Conservation (phyloP, 768 basidiomycete genomes). For the Hortiboletus campestris region DNA sequence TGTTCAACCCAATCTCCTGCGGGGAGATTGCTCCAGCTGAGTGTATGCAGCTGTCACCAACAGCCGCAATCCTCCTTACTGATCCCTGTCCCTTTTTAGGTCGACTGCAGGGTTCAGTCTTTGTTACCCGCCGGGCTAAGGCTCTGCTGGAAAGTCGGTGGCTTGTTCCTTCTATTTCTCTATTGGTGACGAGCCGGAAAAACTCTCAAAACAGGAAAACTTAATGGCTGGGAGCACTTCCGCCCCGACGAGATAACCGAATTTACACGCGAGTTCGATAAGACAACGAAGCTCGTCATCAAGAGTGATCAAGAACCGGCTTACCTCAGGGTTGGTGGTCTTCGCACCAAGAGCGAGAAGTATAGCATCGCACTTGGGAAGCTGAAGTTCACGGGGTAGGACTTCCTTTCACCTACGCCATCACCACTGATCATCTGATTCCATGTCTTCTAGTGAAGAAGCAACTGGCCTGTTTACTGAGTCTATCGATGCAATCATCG, state of each 20-base stretch:
- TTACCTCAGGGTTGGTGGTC: slow-evolving; percentile 8
- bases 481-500: slow-evolving; percentile 5
- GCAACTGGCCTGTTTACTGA: slow-evolving; percentile 11
- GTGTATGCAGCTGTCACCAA: slow-evolving; percentile 9
- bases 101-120: slow-evolving; percentile 47
- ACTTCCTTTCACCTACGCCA: background rate
- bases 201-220: background rate
- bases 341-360: background rate
- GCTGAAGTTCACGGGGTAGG: slow-evolving; percentile 15
- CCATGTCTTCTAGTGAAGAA: background rate
- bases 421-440: background rate
- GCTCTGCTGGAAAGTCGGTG: background rate
- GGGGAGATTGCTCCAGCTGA: slow-evolving; percentile 34
- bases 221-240: background rate
- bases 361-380: slow-evolving; percentile 4
- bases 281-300: slow-evolving; percentile 1
- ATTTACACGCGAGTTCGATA: slow-evolving; percentile 5
- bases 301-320: slow-evolving; percentile 6
- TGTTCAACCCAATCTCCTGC: slow-evolving; percentile 20
- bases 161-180: background rate
- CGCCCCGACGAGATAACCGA: background rate
- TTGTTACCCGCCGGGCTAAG: slow-evolving; percentile 26
- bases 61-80: background rate
- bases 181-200: background rate
- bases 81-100: slow-evolving; percentile 26